Evolutionary conservation across 352 stramenopile species (phyloP).

Genomic region (Nothophytophthora sp.): DNA sequence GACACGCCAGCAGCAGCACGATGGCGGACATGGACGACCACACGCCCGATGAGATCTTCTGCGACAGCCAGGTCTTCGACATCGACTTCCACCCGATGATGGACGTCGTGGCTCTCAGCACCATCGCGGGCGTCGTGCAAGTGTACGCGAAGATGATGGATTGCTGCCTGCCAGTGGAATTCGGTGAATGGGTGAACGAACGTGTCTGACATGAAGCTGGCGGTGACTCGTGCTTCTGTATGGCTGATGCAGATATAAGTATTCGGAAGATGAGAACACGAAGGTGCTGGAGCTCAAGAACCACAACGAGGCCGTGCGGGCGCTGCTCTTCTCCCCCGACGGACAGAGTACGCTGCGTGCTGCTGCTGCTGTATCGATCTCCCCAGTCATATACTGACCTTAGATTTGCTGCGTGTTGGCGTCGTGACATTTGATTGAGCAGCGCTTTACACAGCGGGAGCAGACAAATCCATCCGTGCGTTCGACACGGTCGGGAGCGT

Average conservation of each 20-base stretch:
- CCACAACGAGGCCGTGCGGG: conserved; percentile 70
- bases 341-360: conserved; percentile 57
- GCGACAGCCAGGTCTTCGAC: conserved; percentile 79
- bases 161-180: conserved; percentile 1
- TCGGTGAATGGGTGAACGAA: not conserved
- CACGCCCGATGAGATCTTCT: conserved; percentile 78
- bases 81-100: conserved; percentile 83
- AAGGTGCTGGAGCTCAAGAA: conserved; percentile 77
- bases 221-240: conserved; percentile 2
- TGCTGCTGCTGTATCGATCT: conserved; percentile 5
- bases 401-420: conserved; percentile 4
- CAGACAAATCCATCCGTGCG: conserved; percentile 82
- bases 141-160: conserved; percentile 35
- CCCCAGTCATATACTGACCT: no score
- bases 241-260: conserved; percentile 63
- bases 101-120: conserved; percentile 73
- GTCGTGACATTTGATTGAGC: conserved; percentile 3
- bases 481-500: conserved; percentile 80
- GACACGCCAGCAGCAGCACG: conserved; percentile 5
- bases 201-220: no score
- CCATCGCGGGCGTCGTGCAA: conserved; percentile 82
- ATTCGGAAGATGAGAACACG: conserved; percentile 68
- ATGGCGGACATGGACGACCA: conserved; percentile 77
- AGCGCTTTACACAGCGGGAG: conserved; percentile 79
- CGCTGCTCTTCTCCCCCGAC: conserved; percentile 72